These are phyloP conservation scores for Cyberlindnera petersonii DNA, from an alignment of 805 yeast genomes.

Conservation along the genomic window DNA sequence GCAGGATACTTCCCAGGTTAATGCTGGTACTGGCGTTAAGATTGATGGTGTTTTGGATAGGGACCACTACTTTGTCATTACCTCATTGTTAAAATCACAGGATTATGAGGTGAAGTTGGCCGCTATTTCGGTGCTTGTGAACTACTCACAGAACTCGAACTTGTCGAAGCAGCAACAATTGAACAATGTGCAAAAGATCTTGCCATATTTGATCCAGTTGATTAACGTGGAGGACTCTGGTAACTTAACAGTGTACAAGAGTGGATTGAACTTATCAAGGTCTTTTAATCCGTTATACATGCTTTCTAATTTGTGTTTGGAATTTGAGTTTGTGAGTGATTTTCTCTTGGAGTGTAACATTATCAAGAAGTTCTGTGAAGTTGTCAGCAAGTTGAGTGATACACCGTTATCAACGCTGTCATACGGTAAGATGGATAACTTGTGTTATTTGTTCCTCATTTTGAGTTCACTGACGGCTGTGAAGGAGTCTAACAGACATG, in stretches of 20 bases:
- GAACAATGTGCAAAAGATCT: slow-evolving; percentile 17
- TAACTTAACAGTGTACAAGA: slow-evolving; percentile 17
- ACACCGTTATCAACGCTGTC: slow-evolving; percentile 25
- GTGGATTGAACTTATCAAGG: slow-evolving; percentile 19
- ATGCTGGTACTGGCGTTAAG: slow-evolving; percentile 5
- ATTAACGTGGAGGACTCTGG: slow-evolving; percentile 18
- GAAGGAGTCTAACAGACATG: slow-evolving; percentile 34
- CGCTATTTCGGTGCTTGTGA: slow-evolving; percentile 17
- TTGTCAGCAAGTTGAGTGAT: slow-evolving; percentile 25
- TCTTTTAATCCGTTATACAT: slow-evolving; percentile 31
- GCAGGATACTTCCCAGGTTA: neutral
- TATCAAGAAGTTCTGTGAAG: slow-evolving; percentile 31
- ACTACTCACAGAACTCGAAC: slow-evolving; percentile 20
- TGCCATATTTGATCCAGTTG: slow-evolving; percentile 25
- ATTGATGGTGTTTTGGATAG: slow-evolving; percentile 17
- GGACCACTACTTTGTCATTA: slow-evolving; percentile 20
- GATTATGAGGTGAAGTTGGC: slow-evolving; percentile 24
- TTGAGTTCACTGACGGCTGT: slow-evolving; percentile 36
- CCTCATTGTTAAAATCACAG: slow-evolving; percentile 21
- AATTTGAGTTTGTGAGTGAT: slow-evolving; percentile 32
- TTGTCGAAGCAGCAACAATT: slow-evolving; percentile 10
- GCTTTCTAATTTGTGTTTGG: slow-evolving; percentile 32
- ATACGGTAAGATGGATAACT: slow-evolving; percentile 29
- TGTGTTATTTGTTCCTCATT: slow-evolving; percentile 34
- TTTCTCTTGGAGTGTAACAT: slow-evolving; percentile 32